Percentiles rank a stretch among this genome's conserved stretches.
phyloP scores from a whole-genome alignment of 2,329 filamentous ascomycete species.

The Helminthosporium solani region DNA sequence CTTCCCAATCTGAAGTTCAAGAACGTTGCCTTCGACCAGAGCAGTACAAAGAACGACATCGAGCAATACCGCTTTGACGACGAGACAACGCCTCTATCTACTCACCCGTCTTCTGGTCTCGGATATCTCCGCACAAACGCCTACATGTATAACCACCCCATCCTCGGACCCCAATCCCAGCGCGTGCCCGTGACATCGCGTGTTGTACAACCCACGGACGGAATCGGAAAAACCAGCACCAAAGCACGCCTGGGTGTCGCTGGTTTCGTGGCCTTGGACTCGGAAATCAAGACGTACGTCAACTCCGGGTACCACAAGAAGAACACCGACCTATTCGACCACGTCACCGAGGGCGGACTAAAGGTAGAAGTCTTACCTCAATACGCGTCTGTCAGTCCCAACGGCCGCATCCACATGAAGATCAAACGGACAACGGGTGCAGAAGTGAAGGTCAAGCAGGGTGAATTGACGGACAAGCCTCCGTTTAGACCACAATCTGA shows the following conservation, averaged over 20 bases:
- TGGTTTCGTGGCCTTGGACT: constrained; percentile 46
- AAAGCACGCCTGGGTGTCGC: constrained; percentile 47
- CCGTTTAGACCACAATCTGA: constrained; percentile 16
- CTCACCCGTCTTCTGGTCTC: constrained; percentile 65
- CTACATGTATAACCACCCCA: constrained; percentile 59
- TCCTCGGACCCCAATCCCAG: constrained; percentile 58
- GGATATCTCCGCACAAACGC: constrained; percentile 60
- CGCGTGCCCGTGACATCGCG: constrained; percentile 58
- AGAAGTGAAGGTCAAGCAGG: constrained; percentile 25
- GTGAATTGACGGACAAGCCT: constrained; percentile 28
- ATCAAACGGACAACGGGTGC: constrained; percentile 20
- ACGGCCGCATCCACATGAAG: constrained; percentile 34
- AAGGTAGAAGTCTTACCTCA: constrained; percentile 55
- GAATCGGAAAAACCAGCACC: constrained; percentile 14
- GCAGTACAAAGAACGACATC: constrained; percentile 32
- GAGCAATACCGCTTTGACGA: constrained; percentile 29
- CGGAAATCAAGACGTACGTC: constrained; percentile 33
- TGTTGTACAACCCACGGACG: constrained; percentile 49
- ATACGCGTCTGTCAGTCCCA: constrained; percentile 38
- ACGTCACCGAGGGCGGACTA: constrained; percentile 49
- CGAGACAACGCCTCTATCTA: constrained; percentile 52
- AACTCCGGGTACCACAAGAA: constrained; percentile 1
- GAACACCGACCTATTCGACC: constrained; percentile 27
- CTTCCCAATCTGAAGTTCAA: constrained; percentile 49
- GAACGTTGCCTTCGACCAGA: constrained; percentile 13